phyloP scores from a whole-genome alignment of 192 early-diverging fungal species.

The Backusella sp. region DNA sequence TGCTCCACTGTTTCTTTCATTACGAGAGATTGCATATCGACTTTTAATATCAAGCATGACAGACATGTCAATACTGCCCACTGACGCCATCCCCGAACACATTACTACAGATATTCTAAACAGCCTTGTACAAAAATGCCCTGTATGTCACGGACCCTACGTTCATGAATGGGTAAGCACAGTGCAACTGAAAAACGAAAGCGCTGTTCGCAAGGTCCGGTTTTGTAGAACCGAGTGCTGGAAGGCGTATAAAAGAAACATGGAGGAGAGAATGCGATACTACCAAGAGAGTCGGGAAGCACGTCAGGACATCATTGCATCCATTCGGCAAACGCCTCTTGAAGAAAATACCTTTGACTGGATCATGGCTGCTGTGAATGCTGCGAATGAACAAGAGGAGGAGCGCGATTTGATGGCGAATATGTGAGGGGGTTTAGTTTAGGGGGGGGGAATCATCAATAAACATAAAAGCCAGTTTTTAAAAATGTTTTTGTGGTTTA shows the following conservation, averaged over 20 bases:
- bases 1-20: background rate
- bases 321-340: background rate
- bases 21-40: slow-evolving; percentile 7
- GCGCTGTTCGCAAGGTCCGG: background rate
- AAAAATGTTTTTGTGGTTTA: background rate
- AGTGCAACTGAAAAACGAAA: background rate
- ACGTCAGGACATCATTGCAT: background rate
- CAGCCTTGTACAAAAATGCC: background rate
- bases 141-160: background rate
- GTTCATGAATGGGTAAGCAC: slow-evolving; percentile 10
- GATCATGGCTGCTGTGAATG: slow-evolving; percentile 2
- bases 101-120: background rate
- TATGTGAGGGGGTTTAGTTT: background rate
- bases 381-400: slow-evolving; percentile 4
- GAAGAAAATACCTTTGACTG: background rate
- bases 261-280: background rate
- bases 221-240: slow-evolving; percentile 3
- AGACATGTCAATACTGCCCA: background rate
- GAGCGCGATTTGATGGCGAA: background rate
- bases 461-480: too few relatives aligned
- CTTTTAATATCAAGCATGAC: background rate
- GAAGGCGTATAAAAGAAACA: background rate
- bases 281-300: background rate
- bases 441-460: too few relatives aligned
- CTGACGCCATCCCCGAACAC: background rate